These are phyloP conservation scores for Trichoderma arundinaceum DNA, from an alignment of 2,329 filamentous ascomycete species.

Conservation along the genomic window DNA sequence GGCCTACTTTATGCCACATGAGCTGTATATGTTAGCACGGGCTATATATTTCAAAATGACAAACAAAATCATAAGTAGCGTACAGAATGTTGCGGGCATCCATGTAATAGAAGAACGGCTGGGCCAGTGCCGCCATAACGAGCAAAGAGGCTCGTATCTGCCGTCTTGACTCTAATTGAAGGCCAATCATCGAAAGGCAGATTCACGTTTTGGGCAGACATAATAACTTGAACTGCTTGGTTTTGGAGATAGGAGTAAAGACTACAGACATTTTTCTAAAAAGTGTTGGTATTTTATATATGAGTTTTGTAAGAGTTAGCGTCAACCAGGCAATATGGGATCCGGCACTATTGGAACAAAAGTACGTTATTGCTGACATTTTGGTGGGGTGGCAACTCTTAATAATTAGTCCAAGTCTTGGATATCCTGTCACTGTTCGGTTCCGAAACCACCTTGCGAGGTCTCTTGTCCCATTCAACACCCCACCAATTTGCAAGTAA, in stretches of 20 bases:
- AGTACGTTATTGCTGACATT: no score
- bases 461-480: neutral
- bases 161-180: slow-evolving; percentile 16
- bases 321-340: no score
- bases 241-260: neutral
- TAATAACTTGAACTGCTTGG: neutral
- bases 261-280: neutral
- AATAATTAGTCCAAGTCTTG: neutral
- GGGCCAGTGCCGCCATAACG: slow-evolving; percentile 17
- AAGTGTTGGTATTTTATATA: neutral
- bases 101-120: neutral
- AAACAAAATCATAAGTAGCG: neutral
- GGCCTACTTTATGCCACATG: slow-evolving; percentile 49
- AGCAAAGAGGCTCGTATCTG: slow-evolving; percentile 10
- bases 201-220: neutral
- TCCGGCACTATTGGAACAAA: no score
- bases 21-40: neutral
- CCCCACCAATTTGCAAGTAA: neutral
- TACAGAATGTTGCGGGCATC: slow-evolving; percentile 26
- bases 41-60: neutral
- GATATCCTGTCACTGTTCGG: neutral
- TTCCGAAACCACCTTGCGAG: neutral
- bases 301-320: neutral
- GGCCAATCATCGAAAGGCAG: slow-evolving; percentile 23
- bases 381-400: neutral